These are phyloP conservation scores for Suhomyces guaymorum DNA, from an alignment of 1,139 yeast genomes.

Conservation along the genomic window DNA sequence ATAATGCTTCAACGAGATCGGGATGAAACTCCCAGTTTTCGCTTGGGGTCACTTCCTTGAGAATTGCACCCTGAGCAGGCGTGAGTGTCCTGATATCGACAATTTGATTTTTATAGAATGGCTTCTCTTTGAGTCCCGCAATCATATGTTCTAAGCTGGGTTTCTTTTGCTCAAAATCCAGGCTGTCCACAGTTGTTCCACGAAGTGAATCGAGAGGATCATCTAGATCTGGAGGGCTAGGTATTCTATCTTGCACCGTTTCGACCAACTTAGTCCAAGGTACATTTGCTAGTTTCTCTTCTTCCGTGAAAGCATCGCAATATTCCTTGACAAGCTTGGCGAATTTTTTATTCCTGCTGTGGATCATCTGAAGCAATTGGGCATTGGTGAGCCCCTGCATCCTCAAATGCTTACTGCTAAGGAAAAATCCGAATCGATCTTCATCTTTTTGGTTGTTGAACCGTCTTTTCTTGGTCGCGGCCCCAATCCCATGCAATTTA, in stretches of 20 bases:
- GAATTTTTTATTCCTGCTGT: slow-evolving; percentile 59
- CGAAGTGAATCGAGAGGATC: slow-evolving; percentile 41
- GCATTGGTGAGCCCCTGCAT: slow-evolving; percentile 23
- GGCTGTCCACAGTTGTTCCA: background rate
- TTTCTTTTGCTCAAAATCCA: slow-evolving; percentile 11
- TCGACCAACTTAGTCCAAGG: slow-evolving; percentile 15
- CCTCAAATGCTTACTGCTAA: slow-evolving; percentile 25
- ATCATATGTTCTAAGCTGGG: slow-evolving; percentile 44
- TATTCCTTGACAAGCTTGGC: slow-evolving; percentile 41
- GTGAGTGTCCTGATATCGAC: slow-evolving; percentile 37
- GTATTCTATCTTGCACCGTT: slow-evolving; percentile 32
- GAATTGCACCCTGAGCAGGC: slow-evolving; percentile 22
- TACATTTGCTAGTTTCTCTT: slow-evolving; percentile 15
- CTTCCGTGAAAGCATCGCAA: slow-evolving; percentile 22
- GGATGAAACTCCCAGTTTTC: slow-evolving; percentile 48
- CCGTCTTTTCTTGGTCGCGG: slow-evolving; percentile 24
- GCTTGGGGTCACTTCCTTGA: slow-evolving; percentile 26
- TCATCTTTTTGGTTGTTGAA: slow-evolving; percentile 14
- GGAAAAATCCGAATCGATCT: slow-evolving; percentile 23
- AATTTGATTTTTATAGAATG: slow-evolving; percentile 63
- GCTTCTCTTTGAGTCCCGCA: slow-evolving; percentile 41
- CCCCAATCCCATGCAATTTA: slow-evolving; percentile 42
- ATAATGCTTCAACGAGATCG: slow-evolving; percentile 45
- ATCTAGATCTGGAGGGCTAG: slow-evolving; percentile 37
- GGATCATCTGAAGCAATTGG: slow-evolving; percentile 58